Conservation (phyloP, 257 asterid species). For the Perilla frutescens region DNA sequence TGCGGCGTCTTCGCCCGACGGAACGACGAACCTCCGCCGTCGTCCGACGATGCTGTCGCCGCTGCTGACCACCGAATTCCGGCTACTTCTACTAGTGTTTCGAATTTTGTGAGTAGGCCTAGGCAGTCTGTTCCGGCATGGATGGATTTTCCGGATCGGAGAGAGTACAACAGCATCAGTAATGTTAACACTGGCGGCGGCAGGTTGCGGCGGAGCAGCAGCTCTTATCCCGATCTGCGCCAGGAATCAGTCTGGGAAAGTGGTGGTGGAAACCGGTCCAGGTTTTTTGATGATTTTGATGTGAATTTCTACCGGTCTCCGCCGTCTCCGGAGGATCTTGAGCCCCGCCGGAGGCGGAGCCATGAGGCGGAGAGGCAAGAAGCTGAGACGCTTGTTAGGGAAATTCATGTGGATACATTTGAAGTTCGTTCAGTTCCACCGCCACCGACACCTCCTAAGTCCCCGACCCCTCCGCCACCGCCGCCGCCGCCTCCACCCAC, state of each 20-base stretch:
- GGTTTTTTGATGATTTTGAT: slow-evolving; percentile 68
- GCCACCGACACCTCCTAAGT: slow-evolving; percentile 38
- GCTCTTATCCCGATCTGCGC: slow-evolving; percentile 83
- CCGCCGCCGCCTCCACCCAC: slow-evolving; percentile 43
- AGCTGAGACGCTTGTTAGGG: slow-evolving; percentile 41
- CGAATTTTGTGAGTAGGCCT: slow-evolving; percentile 33
- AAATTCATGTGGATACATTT: slow-evolving; percentile 69
- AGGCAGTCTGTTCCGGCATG: slow-evolving; percentile 45
- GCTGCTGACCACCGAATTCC: slow-evolving; percentile 5
- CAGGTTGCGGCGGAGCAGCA: slow-evolving; percentile 72
- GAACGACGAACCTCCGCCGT: slow-evolving; percentile 57
- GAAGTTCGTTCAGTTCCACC: slow-evolving; percentile 46
- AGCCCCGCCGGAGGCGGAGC: slow-evolving; percentile 38
- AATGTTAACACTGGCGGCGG: slow-evolving; percentile 31
- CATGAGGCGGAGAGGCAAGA: slow-evolving; percentile 37
- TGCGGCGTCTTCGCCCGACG: slow-evolving; percentile 77
- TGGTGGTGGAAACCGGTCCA: slow-evolving; percentile 48
- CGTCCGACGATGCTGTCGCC: slow-evolving; percentile 15
- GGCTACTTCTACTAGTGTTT: slow-evolving; percentile 21
- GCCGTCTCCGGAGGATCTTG: slow-evolving; percentile 32
- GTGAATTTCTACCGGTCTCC: slow-evolving; percentile 54
- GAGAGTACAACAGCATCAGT: slow-evolving; percentile 31
- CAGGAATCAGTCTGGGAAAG: slow-evolving; percentile 59
- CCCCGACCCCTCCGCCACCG: slow-evolving; percentile 48
- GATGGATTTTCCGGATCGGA: slow-evolving; percentile 49